Evolutionary conservation across 805 yeast genomes (phyloP).

Genomic region (Candida ficus): DNA sequence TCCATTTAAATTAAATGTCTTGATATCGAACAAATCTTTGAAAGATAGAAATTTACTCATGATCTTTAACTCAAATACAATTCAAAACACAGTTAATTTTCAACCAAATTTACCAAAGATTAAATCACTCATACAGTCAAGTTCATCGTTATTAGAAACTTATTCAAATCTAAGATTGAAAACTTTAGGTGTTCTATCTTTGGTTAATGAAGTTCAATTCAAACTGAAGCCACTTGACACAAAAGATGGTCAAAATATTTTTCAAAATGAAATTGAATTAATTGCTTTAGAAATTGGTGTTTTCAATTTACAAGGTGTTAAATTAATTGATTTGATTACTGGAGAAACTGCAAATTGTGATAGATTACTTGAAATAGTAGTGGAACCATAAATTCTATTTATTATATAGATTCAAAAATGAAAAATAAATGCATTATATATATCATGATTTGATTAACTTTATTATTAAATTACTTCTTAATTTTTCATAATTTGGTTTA

Average conservation of each 20-base stretch:
- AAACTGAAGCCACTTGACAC: conserved; percentile 47
- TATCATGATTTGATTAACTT: conserved; percentile 19
- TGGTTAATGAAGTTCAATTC: conserved; percentile 61
- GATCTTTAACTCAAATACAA: conserved; percentile 22
- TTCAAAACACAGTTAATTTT: conserved; percentile 10
- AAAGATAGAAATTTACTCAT: conserved; percentile 48
- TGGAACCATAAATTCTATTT: conserved; percentile 11
- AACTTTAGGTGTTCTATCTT: conserved; percentile 53
- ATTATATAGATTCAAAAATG: not conserved
- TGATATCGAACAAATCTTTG: conserved; percentile 57
- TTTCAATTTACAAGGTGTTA: conserved; percentile 58
- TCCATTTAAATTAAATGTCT: conserved; percentile 56
- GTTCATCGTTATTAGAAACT: conserved; percentile 24
- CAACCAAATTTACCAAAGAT: conserved; percentile 23
- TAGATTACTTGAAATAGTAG: conserved; percentile 61
- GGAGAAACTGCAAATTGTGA: conserved; percentile 74
- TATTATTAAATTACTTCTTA: conserved; percentile 28
- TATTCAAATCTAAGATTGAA: conserved; percentile 37
- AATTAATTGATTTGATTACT: conserved; percentile 52
- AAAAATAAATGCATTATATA: no score
- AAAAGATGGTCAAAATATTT: conserved; percentile 32
- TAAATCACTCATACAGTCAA: conserved; percentile 19
- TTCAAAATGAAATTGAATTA: conserved; percentile 56
- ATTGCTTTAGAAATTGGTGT: conserved; percentile 64
- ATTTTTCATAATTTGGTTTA: conserved; percentile 23